Percentiles rank a stretch among this genome's conserved stretches.
phyloP scores from a whole-genome alignment of 2,329 filamentous ascomycete genomes.

The Rutstroemia sp. region DNA sequence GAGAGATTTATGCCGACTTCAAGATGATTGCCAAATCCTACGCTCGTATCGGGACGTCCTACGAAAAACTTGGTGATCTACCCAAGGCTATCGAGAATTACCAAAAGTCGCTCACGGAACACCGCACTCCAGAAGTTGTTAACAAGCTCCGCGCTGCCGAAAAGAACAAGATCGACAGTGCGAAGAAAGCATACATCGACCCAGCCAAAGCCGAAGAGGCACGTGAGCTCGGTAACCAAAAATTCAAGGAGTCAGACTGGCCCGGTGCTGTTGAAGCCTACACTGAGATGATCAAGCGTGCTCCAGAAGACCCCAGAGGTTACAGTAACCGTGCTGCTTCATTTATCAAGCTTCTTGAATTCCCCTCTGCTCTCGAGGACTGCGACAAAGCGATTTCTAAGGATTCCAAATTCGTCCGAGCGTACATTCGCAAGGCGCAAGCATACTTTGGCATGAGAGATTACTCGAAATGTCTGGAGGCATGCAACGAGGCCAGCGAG shows the following conservation, averaged over 20 bases:
- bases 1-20: constrained; percentile 87
- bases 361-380: constrained; percentile 88
- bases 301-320: constrained; percentile 84
- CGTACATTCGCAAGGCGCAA: constrained; percentile 94
- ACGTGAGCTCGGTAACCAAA: constrained; percentile 87
- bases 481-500: constrained; percentile 70
- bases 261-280: constrained; percentile 91
- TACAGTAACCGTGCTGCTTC: constrained; percentile 97
- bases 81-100: constrained; percentile 78
- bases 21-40: constrained; percentile 99
- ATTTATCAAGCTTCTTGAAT: constrained; percentile 92
- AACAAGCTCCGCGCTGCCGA: constrained; percentile 87
- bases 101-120: constrained; percentile 89
- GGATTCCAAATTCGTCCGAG: constrained; percentile 87
- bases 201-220: constrained; percentile 91
- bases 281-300: constrained; percentile 92
- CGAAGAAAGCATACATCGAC: constrained; percentile 76
- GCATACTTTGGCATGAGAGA: constrained; percentile 96
- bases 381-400: constrained; percentile 87
- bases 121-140: constrained; percentile 90
- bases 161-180: constrained; percentile 71
- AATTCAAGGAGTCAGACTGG: constrained; percentile 97
- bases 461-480: constrained; percentile 90
- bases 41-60: constrained; percentile 85
- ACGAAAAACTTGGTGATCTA: constrained; percentile 83